Conservation (phyloP, 228 moss, liverwort and hornwort species). For the Sphagnum magellanicum region DNA sequence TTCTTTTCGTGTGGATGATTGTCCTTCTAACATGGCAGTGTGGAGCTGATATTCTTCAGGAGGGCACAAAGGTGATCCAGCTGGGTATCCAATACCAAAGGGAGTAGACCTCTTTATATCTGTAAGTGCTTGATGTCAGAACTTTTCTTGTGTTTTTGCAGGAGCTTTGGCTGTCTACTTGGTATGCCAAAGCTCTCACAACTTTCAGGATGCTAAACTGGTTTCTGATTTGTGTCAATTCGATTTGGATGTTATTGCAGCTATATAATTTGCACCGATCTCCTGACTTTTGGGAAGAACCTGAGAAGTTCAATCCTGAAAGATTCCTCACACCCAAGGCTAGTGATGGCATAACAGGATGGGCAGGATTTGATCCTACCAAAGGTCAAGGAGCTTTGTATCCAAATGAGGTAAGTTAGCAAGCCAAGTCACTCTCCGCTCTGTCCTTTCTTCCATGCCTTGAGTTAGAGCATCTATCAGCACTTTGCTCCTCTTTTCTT, state of each 20-base stretch:
- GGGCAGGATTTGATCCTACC: conserved; percentile 87
- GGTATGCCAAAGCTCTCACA: too few relatives aligned
- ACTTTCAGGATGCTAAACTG: background rate
- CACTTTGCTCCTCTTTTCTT: too few relatives aligned
- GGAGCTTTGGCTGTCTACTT: too few relatives aligned
- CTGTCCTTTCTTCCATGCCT: too few relatives aligned
- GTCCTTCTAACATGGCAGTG: conserved; percentile 3
- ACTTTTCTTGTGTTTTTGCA: too few relatives aligned
- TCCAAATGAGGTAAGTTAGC: conserved; percentile 73
- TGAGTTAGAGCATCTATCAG: too few relatives aligned
- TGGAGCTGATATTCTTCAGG: conserved; percentile 33
- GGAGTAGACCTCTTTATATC: conserved; percentile 88
- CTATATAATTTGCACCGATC: conserved; percentile 90
- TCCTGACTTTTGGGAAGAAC: conserved; percentile 91
- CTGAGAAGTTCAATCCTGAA: conserved; percentile 83
- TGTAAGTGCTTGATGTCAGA: conserved; percentile 31
- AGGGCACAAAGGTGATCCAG: conserved; percentile 71
- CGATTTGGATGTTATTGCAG: conserved; percentile 19
- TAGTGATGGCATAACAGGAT: conserved; percentile 60
- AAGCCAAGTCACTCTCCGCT: too few relatives aligned
- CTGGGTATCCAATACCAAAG: conserved; percentile 73
- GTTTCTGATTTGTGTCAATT: background rate
- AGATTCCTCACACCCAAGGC: conserved; percentile 63
- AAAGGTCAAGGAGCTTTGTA: conserved; percentile 79
- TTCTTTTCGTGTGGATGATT: background rate